phyloP scores from a whole-genome alignment of 73 alveolate species.

The Paramecium pentaurelia region DNA sequence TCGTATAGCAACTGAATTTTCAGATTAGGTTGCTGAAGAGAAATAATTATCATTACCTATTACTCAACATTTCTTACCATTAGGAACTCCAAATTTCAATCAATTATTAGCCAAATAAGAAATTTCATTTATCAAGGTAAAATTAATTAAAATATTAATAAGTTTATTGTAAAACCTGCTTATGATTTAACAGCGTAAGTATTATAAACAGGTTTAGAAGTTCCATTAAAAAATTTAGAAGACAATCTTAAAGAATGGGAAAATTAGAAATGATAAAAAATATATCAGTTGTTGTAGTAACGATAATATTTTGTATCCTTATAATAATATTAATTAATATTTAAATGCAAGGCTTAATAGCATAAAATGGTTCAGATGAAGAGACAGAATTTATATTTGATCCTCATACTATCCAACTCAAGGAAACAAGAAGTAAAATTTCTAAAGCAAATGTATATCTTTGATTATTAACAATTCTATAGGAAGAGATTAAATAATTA shows the following conservation, averaged over 20 bases:
- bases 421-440: background rate
- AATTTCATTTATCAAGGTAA: constrained; percentile 1
- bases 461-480: background rate
- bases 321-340: background rate
- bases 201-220: background rate
- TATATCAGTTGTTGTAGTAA: background rate
- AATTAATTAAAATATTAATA: background rate
- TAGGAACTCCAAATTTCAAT: background rate
- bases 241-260: constrained; percentile 30
- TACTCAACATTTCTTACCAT: constrained; percentile 12
- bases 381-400: background rate
- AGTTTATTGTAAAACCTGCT: constrained; percentile 34
- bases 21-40: background rate
- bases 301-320: background rate
- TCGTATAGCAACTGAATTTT: background rate
- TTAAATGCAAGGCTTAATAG: background rate
- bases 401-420: background rate
- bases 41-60: background rate
- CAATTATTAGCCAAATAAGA: constrained; percentile 28
- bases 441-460: background rate
- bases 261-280: background rate
- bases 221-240: constrained; percentile 13
- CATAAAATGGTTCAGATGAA: background rate
- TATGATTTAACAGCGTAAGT: background rate
- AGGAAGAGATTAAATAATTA: background rate